Base-by-base conservation (phyloP, 306 rosid genomes). In the Gynostemma pentaphyllum region DNA sequence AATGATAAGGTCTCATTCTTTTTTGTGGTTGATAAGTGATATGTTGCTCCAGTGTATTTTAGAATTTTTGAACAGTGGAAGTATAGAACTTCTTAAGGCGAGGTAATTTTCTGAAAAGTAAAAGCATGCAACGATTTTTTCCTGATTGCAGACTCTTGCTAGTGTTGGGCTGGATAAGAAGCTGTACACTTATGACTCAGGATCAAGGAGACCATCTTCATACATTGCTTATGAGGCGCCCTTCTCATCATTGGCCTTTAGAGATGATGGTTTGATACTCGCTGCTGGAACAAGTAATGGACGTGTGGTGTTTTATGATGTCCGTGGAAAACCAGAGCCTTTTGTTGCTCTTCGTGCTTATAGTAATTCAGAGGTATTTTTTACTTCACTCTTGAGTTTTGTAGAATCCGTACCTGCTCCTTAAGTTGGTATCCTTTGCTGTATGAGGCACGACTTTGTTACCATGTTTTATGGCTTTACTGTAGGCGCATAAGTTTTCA, bases 231-330 rank as follows among this genome's bases (percentile, higher is more conserved):
- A 81, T 39, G 97, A 89, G 69, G 88, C 94, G 24, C 99, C 99
- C 50, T 94, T 94, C 78, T 94, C 97, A 51, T 81, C 95, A 14
- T 72, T 94, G 81, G 91, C 91, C 78, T 94, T 81, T 76, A 80
- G 83, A 83, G 99, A 89, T 67, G 95, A 94, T 77, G 99, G 99
- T 68, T 86, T 70, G 88, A 82, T 85, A 81, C 87, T 94, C 48
- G 95, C 94, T 54, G 97, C 97, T 69, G 99, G 97, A 81, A 94
- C 97, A 52, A 86, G 99, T 81, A 89, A 85, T 64, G 99, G 99
- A 32, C 85, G 87, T 37, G 95, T 94, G 65, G 97, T 86, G 51
- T 86, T 94, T 84, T 89, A 89, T 59, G 97, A 94, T 72, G 89
- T 94, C 54, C 97, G 97, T 68, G 97, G 94, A 69, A 94, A 94